These are phyloP conservation scores for button mushroom (Agaricus bisporus) DNA, from an alignment of 768 basidiomycete genomes.

Conservation along the genomic window DNA sequence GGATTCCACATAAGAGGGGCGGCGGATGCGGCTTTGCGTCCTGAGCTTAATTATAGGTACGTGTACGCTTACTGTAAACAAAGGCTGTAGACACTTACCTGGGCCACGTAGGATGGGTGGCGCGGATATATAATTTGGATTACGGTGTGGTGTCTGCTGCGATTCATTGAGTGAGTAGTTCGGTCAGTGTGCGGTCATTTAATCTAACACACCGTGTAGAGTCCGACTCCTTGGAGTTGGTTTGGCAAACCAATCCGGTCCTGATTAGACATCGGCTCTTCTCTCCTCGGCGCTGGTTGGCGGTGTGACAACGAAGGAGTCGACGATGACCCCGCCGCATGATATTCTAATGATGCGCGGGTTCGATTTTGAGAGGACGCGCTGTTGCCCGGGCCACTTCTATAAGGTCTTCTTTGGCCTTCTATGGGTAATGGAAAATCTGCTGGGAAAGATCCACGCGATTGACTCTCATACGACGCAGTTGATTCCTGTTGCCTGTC, in stretches of 20 bases:
- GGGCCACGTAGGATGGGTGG: background rate
- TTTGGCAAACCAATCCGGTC: background rate
- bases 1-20: conserved; percentile 8
- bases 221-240: background rate
- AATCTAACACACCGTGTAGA: background rate
- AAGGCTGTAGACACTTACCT: background rate
- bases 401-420: background rate
- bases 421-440: background rate
- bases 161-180: background rate
- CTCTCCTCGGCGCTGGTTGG: background rate
- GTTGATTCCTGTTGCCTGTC: background rate
- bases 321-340: background rate
- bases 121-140: background rate
- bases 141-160: background rate
- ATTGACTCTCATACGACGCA: no score
- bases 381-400: background rate
- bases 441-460: background rate
- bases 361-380: background rate
- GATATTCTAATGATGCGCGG: background rate
- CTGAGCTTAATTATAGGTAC: background rate
- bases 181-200: background rate
- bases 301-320: background rate
- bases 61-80: no score
- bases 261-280: background rate
- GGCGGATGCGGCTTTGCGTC: conserved; percentile 2